Evolutionary conservation across 441 rosid species (phyloP), one percentile per base, ranked within the genome.

Genomic region (Erysimum cheiri): DNA sequence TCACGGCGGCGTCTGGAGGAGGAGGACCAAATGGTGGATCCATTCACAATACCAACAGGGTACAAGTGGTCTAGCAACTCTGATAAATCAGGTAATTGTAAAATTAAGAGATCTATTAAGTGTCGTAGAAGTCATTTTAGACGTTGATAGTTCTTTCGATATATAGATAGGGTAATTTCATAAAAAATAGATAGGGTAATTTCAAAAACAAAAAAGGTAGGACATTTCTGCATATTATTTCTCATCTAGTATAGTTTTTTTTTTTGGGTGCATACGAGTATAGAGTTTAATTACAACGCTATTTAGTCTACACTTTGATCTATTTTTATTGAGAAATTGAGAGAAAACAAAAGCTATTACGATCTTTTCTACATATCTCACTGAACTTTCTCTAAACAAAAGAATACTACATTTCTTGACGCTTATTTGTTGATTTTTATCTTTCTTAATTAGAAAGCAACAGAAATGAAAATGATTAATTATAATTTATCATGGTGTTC

Each of bases 41-140:
- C 96, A 11, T 93, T 93, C 58, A 84, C 73, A 26, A 93, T 93
- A 59, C 98, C 98, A 3, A 70, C 60, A 59, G 98, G 86, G 31
- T 93, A 93, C 67, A 76, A 77, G 8, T 89, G 92, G 94, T 77
- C 77, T 1, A 84, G 75, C 66, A 78, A 75, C 40, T 85, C 84
- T 32, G 88, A 85, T 4, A 80, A 77, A 75, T 71, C 91, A 1
- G 79, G 75, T 46, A 87, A 48, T 19, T 48, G n/a, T 48, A 19
- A 47, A 19, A 17, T 47, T 47, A 8, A 48, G 28, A 9, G n/a
- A 48, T 48, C 52, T 15, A 15, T 15, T 15, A 6, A 7, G 49
- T 44, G 0, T 17, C n/a, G 0, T n/a, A n/a, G 3, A n/a, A 41
- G 9, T n/a, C 50, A 46, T 44, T 8, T 40, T 15, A 15, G 49